Conservation (phyloP, 352 stramenopile species). For the Globisporangium nodosum region DNA sequence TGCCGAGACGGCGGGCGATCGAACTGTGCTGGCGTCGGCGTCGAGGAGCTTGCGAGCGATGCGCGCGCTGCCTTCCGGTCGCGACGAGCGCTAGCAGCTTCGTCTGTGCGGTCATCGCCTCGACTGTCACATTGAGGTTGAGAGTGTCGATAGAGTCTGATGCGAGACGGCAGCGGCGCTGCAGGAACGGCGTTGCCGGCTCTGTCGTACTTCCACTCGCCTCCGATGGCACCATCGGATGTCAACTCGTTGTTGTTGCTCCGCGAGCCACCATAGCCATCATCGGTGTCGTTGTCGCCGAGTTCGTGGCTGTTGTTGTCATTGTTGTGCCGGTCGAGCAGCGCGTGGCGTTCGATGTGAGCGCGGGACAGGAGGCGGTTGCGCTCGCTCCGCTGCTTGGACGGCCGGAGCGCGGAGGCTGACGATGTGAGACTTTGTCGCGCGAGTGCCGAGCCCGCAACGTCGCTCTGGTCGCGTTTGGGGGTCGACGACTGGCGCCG, state of each 20-base stretch:
- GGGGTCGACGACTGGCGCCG: not conserved
- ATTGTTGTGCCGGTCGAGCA: constrained; percentile 3
- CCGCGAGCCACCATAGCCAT: not conserved
- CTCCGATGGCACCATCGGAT: not conserved
- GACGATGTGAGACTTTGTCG: constrained; percentile 33
- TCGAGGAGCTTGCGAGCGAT: not conserved
- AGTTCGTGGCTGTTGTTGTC: constrained; percentile 6
- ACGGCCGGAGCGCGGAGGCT: constrained; percentile 34
- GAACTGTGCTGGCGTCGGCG: not conserved
- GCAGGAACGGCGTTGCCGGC: not conserved
- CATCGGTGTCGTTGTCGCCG: constrained; percentile 12
- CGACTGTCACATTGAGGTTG: constrained; percentile 15
- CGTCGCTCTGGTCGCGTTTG: constrained; percentile 3
- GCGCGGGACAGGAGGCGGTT: constrained; percentile 8
- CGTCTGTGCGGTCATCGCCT: not conserved
- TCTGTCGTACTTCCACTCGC: constrained; percentile 8
- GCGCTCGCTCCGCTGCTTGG: constrained; percentile 22
- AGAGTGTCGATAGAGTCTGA: constrained; percentile 19
- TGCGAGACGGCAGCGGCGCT: constrained; percentile 17
- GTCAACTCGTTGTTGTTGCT: not conserved
- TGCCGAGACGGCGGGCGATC: constrained; percentile 70
- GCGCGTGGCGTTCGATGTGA: constrained; percentile 6
- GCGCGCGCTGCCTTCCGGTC: not conserved
- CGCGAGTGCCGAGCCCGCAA: not conserved
- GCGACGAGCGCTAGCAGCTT: not conserved